A percentile compares a stretch with the other conserved stretches of the same genome.
Conservation (phyloP, 2,329 filamentous ascomycete genomes). For the Penicillium sp. region DNA sequence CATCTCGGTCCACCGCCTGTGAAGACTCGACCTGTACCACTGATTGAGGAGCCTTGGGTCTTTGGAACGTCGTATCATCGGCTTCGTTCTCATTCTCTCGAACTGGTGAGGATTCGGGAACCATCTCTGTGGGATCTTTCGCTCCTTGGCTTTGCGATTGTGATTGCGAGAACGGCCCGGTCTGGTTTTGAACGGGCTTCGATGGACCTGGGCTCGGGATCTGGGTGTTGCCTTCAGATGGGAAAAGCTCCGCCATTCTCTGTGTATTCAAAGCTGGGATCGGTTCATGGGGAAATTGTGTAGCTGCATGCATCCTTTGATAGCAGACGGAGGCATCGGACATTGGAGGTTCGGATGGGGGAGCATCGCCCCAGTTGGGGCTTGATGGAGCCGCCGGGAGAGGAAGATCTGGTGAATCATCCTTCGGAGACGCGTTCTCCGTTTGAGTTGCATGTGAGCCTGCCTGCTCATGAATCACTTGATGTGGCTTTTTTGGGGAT, state of each 20-base stretch:
- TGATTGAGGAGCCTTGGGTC: slow-evolving; percentile 24
- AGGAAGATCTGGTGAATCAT: slow-evolving; percentile 37
- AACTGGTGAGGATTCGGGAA: slow-evolving; percentile 44
- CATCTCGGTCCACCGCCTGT: slow-evolving; percentile 34
- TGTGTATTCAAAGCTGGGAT: slow-evolving; percentile 39
- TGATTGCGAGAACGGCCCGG: slow-evolving; percentile 19
- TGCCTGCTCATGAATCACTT: background rate
- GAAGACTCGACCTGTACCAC: slow-evolving; percentile 46
- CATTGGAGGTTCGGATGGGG: slow-evolving; percentile 28
- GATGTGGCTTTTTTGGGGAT: background rate
- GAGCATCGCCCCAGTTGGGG: slow-evolving; percentile 26
- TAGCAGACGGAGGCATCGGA: slow-evolving; percentile 42
- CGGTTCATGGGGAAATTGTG: slow-evolving; percentile 40
- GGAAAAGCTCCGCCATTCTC: slow-evolving; percentile 41
- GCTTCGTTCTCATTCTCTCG: slow-evolving; percentile 13
- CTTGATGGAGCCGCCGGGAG: slow-evolving; percentile 23
- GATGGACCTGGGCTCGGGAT: slow-evolving; percentile 6
- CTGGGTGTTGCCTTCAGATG: slow-evolving; percentile 28
- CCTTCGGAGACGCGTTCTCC: slow-evolving; percentile 13
- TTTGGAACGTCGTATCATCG: slow-evolving; percentile 15
- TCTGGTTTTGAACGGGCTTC: slow-evolving; percentile 5
- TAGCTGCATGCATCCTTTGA: slow-evolving; percentile 35
- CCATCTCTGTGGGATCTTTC: slow-evolving; percentile 32
- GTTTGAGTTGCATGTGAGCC: slow-evolving; percentile 5
- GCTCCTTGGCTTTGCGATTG: slow-evolving; percentile 25